Evolutionary conservation across 768 basidiomycete species (phyloP), one percentile per base, ranked within the genome.

Genomic region (Phanerochaete sordida): DNA sequence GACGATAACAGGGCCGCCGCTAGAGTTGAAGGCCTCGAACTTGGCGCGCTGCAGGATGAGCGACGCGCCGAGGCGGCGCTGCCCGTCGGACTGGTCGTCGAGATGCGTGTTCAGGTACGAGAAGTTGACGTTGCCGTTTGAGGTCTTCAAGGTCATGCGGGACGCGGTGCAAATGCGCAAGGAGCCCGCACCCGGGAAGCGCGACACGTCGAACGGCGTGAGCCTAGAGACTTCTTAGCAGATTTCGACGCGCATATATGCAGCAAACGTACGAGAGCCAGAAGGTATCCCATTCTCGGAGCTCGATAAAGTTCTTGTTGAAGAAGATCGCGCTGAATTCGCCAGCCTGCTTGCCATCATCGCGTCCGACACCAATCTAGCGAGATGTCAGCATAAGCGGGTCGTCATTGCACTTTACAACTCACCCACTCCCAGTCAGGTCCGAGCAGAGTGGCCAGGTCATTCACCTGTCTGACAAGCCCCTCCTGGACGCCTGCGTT

Each of bases 281-380:
- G 68, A 84, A 84, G 11, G 77, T 78, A 63, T 83, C 82, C 55
- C 74, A 75, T 1, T 70, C 68, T 23, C 77, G 63, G 7, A 81
- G 70, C 9, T 67, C 70, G 46, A 82, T 64, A 35, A 72, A 71
- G 0, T 51, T 77, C 78, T 73, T 79, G 61, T 82, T 79, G 73
- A 77, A 88, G 68, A 86, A 87, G 60, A 87, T 81, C 0, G 86
- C 84, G 64, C 77, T 78, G 68, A 83, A 86, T 68, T 88, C 86
- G 31, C 86, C 86, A 0, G 74, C 77, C 16, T 72, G 59, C 8
- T 69, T 69, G 2, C 86, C 86, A 64, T 88, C 83, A 56, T 85
- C 80, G n/a, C 86, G 74, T 0, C 85, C 86, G 0, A 86, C 84
- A 1, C 85, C 86, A 23, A 85, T 77, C 79, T 83, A 39, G 19